Evolutionary conservation across 805 yeast genomes (phyloP), one percentile per base, ranked within the genome.

Genomic region (Nakazawaea wickerhamii): DNA sequence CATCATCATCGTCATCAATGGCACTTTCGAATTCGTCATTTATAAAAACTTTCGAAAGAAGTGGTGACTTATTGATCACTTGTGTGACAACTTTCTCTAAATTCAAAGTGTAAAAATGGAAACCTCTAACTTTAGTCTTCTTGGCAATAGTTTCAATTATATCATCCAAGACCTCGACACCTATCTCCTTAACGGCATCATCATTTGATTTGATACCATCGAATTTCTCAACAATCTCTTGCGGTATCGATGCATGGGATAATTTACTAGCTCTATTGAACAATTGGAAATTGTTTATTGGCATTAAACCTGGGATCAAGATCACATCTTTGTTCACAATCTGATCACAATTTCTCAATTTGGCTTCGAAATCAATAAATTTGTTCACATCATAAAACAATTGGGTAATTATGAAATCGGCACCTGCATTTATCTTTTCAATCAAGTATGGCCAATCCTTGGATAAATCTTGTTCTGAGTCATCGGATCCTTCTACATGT

Each of bases 351-450:
- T 53, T 46, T 15, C 30, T 27, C 26, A 41, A 25, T 14, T 64
- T 50, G 30, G 61, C 52, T 49, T 86, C 91, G 61, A 82, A 93
- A 2, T 60, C 58, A 20, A 87, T 53, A 59, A 85, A 89, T 58
- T 83, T 83, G 40, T 75, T 78, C n/a, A 79, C 84, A 59, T 91
- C 96, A 58, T 83, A 91, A 57, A 93, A 91, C 55, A 91, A 61
- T 65, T 91, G 99, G 0, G 98, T 88, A 48, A 93, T 77, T 40
- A 93, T 77, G 57, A 88, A 93, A 55, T 88, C 95, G 2, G 98
- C 99, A 34, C 99, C 99, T 1, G 98, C 97, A 45, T 80, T 73
- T 19, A 91, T 73, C 60, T 93, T 93, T 51, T 87, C 95, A 38
- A 79, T 75, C 61, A 93, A 71, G 56, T 62, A 88, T 5, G 93